phyloP scores from a whole-genome alignment of 225 moss, liverwort and hornwort species.

The Lunularia cruciata region DNA sequence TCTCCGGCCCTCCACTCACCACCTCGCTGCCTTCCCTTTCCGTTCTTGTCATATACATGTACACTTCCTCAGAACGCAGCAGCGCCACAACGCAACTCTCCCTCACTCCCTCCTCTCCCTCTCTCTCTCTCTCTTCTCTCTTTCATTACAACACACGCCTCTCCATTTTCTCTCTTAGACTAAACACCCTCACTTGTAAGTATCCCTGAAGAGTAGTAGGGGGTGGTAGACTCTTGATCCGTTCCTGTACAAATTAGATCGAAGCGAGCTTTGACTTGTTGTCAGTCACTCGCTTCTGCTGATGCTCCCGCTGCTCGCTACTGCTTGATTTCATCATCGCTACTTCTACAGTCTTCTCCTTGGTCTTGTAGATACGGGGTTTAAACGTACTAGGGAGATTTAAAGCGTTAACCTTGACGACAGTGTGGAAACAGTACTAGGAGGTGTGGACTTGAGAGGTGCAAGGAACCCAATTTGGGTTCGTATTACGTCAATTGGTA shows the following conservation, averaged over 20 bases:
- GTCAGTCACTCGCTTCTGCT: background rate
- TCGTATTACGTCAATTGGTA: conserved; percentile 1
- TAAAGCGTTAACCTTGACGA: background rate
- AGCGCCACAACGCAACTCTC: background rate
- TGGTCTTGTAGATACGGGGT: conserved; percentile 3
- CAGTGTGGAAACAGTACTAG: background rate
- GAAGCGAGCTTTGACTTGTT: conserved; percentile 7
- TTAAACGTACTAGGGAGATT: conserved; percentile 5
- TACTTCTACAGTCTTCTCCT: background rate
- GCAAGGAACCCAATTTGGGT: background rate
- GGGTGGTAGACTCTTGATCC: background rate
- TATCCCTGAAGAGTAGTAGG: background rate
- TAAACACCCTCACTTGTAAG: background rate
- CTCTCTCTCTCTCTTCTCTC: conserved; percentile 7
- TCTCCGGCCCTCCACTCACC: background rate
- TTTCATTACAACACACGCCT: background rate
- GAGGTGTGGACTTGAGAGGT: background rate
- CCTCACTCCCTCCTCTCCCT: background rate
- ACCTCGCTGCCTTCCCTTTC: background rate
- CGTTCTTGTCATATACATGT: conserved; percentile 11
- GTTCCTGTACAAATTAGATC: conserved; percentile 16
- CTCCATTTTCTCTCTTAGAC: background rate
- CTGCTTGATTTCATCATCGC: background rate
- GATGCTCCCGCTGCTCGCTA: background rate
- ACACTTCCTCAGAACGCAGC: background rate